Conservation (phyloP, 352 stramenopile genomes). For the Phytophthora colocasiae region DNA sequence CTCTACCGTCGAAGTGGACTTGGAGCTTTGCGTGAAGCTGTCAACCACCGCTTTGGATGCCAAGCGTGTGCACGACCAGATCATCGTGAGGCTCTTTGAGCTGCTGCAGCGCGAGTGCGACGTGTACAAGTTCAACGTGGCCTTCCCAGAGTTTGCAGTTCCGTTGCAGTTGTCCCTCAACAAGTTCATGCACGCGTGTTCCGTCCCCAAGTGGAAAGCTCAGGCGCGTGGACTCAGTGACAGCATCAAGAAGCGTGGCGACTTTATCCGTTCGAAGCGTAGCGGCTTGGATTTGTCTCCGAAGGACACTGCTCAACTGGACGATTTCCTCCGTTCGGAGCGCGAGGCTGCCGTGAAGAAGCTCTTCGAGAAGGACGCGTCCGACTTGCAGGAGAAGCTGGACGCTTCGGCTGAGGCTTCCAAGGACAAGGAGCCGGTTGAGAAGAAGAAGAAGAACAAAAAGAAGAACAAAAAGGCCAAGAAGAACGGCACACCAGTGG, state of each 20-base stretch:
- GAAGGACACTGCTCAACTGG: conserved; percentile 85
- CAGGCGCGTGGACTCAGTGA: conserved; percentile 67
- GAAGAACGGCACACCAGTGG: conserved; percentile 41
- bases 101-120: conserved; percentile 95
- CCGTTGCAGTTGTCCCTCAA: conserved; percentile 88
- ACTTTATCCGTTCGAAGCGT: conserved; percentile 92
- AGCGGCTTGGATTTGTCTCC: conserved; percentile 90
- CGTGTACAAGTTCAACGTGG: conserved; percentile 96
- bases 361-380: conserved; percentile 79
- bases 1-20: conserved; percentile 60
- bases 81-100: conserved; percentile 93
- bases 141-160: conserved; percentile 95
- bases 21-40: conserved; percentile 92
- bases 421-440: conserved; percentile 45
- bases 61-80: conserved; percentile 89
- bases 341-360: conserved; percentile 88
- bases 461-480: conserved; percentile 50
- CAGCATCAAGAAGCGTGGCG: conserved; percentile 75
- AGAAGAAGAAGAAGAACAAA: conserved; percentile 55
- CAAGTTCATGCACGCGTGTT: conserved; percentile 89
- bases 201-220: conserved; percentile 83
- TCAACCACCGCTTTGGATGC: conserved; percentile 90
- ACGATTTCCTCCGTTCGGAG: conserved; percentile 82
- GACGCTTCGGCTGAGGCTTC: conserved; percentile 53
- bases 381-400: conserved; percentile 76